Conservation (phyloP, 768 basidiomycete genomes). For the Brasilioporus rufonigricans region DNA sequence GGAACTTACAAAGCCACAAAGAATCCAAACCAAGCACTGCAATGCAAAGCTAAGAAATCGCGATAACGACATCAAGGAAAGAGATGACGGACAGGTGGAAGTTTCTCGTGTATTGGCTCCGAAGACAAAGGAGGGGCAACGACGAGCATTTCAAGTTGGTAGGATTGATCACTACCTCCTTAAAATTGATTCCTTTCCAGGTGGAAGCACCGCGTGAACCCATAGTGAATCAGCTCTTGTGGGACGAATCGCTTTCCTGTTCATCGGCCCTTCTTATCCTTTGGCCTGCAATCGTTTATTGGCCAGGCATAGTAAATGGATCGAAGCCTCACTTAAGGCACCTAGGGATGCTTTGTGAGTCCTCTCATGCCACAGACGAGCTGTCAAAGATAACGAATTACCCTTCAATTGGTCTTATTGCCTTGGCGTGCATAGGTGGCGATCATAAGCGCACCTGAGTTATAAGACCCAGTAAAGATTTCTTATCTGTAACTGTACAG, state of each 20-base stretch:
- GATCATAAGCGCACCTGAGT: too few relatives aligned
- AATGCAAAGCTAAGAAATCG: not conserved
- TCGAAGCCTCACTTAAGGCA: too few relatives aligned
- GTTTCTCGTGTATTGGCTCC: conserved; percentile 5
- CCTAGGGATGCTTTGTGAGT: too few relatives aligned
- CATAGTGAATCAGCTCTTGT: conserved; percentile 2
- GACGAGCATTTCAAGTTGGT: conserved; percentile 4
- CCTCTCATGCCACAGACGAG: too few relatives aligned
- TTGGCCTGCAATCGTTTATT: too few relatives aligned
- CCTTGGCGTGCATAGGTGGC: too few relatives aligned
- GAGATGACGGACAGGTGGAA: conserved; percentile 4
- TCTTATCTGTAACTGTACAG: too few relatives aligned
- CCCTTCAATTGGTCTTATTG: too few relatives aligned
- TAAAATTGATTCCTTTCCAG: conserved; percentile 3
- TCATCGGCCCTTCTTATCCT: not conserved
- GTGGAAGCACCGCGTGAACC: not conserved
- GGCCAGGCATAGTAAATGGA: too few relatives aligned
- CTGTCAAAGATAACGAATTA: too few relatives aligned
- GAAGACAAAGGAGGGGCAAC: not conserved
- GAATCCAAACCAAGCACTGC: conserved; percentile 6
- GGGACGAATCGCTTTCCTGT: not conserved
- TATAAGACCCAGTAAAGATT: too few relatives aligned
- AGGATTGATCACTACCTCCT: conserved; percentile 6
- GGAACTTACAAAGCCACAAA: conserved; percentile 6
- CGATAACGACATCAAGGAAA: not conserved